A percentile compares a stretch with the other conserved stretches of the same genome.
Evolutionary conservation across 1,284 basidiomycete species (phyloP).

Genomic region (Sparassis latifolia): DNA sequence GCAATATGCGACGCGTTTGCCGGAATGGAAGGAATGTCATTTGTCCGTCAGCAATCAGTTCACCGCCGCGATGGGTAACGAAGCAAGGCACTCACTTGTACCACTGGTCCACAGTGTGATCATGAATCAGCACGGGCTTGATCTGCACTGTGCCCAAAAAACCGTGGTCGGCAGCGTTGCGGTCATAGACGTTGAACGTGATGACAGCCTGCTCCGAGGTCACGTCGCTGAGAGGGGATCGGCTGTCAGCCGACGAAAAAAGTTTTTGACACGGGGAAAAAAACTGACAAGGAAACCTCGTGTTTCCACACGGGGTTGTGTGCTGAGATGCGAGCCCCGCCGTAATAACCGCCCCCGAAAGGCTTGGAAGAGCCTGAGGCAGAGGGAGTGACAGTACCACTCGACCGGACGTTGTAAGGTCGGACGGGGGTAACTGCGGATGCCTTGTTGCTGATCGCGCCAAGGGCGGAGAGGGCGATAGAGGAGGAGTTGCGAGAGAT

Average conservation of each 20-base stretch:
- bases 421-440: slow-evolving; percentile 34
- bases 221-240: slow-evolving; percentile 66
- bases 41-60: background rate
- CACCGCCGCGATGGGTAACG: background rate
- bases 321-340: slow-evolving; percentile 46
- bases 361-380: slow-evolving; percentile 31
- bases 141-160: slow-evolving; percentile 93
- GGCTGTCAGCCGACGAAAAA: slow-evolving; percentile 7
- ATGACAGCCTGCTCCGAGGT: slow-evolving; percentile 87
- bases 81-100: slow-evolving; percentile 61
- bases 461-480: slow-evolving; percentile 60
- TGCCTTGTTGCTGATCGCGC: slow-evolving; percentile 57
- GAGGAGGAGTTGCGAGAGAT: slow-evolving; percentile 55
- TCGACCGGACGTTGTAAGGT: slow-evolving; percentile 18
- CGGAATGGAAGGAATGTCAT: no score
- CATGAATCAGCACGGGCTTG: slow-evolving; percentile 84
- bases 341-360: slow-evolving; percentile 48
- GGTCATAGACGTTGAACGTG: slow-evolving; percentile 92
- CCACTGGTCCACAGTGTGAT: slow-evolving; percentile 97
- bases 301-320: slow-evolving; percentile 99
- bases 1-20: no score
- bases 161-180: slow-evolving; percentile 72
- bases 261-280: background rate
- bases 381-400: slow-evolving; percentile 29
- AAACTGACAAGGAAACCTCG: slow-evolving; percentile 89